Evolutionary conservation across 2,329 filamentous ascomycete species (phyloP), one percentile per base, ranked within the genome.

Genomic region (Diaporthe capsici): DNA sequence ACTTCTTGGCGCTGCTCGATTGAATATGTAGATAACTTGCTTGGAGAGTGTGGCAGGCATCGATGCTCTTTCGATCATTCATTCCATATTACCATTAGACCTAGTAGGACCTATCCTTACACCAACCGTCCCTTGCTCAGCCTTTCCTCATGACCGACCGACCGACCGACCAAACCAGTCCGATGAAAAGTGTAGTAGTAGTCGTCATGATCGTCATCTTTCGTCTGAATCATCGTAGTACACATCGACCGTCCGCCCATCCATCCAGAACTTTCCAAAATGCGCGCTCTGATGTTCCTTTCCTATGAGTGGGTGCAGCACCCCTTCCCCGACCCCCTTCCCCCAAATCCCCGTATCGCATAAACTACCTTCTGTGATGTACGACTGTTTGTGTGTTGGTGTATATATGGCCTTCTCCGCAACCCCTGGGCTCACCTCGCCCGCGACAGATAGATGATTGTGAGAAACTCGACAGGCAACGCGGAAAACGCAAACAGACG

Each of bases 31-130:
- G 25, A 20, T 34, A 28, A 28, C 8, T 15, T 13, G 25, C 31
- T n/a, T 39, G 13, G 34, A 7, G 5, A 7, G 2, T 42, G 13
- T 28, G 15, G n/a, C 60, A 65, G 28, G 47, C n/a, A 28, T 42
- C 31, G 25, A 28, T 42, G 25, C 20, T 55, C 34, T 61, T 68
- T 42, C 34, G 65, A 55, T 61, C 65, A 22, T 53, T 71, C 75
- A 75, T 71, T 71, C 34, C 42, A 34, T 76, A 76, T 76, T 76
- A 76, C 65, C 73, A 76, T 76, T 76, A 76, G 15, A 67, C 65
- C 67, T 76, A 65, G 58, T 68, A 42, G 25, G 44, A 68, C 72
- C 72, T 75, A 71, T 71, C 53, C 34, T 63, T 60, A 71, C 65
- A 75, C 44, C 47, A 13, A 8, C 31, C 42, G 20, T 53, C 28